These are phyloP conservation scores for Xylaria grammica DNA, from an alignment of 495 filamentous ascomycete species.

Conservation along the genomic window DNA sequence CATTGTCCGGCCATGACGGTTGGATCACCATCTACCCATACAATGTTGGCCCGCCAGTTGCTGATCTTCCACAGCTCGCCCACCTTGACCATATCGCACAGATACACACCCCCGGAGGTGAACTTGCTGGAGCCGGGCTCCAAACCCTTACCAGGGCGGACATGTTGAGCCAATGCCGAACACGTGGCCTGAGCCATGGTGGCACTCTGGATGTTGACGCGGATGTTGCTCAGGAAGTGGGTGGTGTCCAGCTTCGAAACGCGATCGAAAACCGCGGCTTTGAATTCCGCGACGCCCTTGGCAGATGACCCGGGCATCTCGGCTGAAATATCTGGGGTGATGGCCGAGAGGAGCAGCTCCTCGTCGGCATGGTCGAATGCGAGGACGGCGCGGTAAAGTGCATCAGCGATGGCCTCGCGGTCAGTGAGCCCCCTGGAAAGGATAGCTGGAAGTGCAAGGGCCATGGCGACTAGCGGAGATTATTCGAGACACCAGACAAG, in stretches of 20 bases:
- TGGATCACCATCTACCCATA: conserved; percentile 22
- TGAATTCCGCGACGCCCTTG: conserved; percentile 15
- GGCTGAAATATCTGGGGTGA: conserved; percentile 19
- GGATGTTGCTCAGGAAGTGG: conserved; percentile 29
- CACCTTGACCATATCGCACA: conserved; percentile 17
- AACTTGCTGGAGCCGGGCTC: conserved; percentile 21
- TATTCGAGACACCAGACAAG: not conserved
- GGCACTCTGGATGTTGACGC: conserved; percentile 21
- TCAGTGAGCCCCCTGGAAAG: conserved; percentile 16
- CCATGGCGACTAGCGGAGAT: not conserved
- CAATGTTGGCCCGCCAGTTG: conserved; percentile 1
- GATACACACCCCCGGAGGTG: conserved; percentile 16
- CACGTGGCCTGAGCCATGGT: conserved; percentile 21
- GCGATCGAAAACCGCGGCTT: conserved; percentile 17
- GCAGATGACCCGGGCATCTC: conserved; percentile 4
- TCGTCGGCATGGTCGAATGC: conserved; percentile 24
- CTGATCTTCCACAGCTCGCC: conserved; percentile 23
- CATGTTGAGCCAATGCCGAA: conserved; percentile 13
- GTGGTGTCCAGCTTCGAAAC: conserved; percentile 21
- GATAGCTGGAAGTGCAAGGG: conserved; percentile 2
- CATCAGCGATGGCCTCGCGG: conserved; percentile 25
- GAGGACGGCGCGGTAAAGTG: conserved; percentile 9
- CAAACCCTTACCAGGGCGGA: conserved; percentile 18
- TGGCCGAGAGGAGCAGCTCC: conserved; percentile 5
- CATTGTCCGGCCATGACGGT: conserved; percentile 17